Evolutionary conservation across 73 alveolate species (phyloP), one percentile per base, ranked within the genome.

Genomic region (Loxodes magnus): DNA sequence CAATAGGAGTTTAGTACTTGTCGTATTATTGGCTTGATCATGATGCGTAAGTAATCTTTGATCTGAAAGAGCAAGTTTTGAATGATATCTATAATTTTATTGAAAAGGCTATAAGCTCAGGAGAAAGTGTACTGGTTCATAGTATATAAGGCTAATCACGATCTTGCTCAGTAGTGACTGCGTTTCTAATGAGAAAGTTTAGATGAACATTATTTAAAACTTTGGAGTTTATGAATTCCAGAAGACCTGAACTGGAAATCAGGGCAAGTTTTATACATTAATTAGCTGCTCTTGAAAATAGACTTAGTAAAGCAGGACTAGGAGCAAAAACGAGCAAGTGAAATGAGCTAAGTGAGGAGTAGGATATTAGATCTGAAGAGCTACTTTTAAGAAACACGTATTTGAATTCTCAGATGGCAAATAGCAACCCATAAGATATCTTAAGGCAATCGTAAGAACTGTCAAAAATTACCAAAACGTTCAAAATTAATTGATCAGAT

Each of bases 51-150:
- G 71, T 67, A 43, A 39, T 92, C 20, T 77, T 92, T 28, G 99
- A 92, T 46, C 67, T 67, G 36, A 82, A 82, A 51, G 97, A 84
- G 56, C 96, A 88, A 59, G 79, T 74, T 12, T 83, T 94, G 16
- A 89, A 85, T 64, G 82, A 87, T 64, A 88, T 92, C 38, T 82
- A 75, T 64, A 68, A 58, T 43, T 92, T 92, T 66, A 85, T 92
- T 15, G 99, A 92, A 58, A 97, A 85, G 63, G 78, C 97, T 41
- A 62, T 77, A 33, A 81, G 59, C 43, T 67, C 67, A 55, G 95
- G 97, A 2, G 99, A 93, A 71, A 89, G 97, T 52, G 77, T 89
- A 16, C 73, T 93, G 33, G 99, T 94, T 14, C 99, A 93, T 77
- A 85, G 97, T 37, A 92, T 90, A 22, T 60, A 96, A 66, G 99